Percentiles rank a stretch among this genome's conserved stretches.
These are phyloP conservation scores for Pseudogymnoascus destructans DNA, from an alignment of 2,329 filamentous ascomycete genomes.

Conservation along the genomic window DNA sequence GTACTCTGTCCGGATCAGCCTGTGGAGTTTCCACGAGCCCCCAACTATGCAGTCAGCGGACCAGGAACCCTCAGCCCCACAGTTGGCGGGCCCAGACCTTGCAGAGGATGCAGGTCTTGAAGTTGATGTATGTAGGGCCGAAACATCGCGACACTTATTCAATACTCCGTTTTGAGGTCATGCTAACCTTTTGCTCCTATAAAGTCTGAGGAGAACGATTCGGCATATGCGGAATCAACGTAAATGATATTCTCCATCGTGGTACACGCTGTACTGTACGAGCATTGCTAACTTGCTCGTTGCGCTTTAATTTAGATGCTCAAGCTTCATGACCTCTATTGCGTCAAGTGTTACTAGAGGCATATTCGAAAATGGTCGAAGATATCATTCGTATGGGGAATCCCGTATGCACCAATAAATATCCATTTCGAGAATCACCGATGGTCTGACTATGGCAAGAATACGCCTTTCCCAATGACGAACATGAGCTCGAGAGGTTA, in stretches of 20 bases:
- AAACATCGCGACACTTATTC: not conserved
- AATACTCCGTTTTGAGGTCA: not conserved
- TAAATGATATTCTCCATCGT: not conserved
- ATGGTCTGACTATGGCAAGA: conserved; percentile 18
- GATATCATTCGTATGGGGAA: conserved; percentile 34
- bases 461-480: conserved; percentile 17
- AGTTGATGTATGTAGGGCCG: not conserved
- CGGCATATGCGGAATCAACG: not conserved
- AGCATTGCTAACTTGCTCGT: not conserved
- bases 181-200: not conserved
- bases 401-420: not conserved
- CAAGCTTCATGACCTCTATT: conserved; percentile 21
- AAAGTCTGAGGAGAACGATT: not conserved
- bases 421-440: not conserved
- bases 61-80: not conserved
- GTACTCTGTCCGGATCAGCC: not conserved
- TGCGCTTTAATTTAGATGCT: not conserved
- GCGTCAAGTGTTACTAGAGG: conserved; percentile 34
- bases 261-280: not conserved
- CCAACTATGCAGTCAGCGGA: not conserved
- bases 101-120: not conserved
- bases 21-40: not conserved
- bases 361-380: conserved; percentile 33
- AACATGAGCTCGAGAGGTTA: conserved; percentile 19
- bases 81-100: not conserved